phyloP scores from a whole-genome alignment of 2,329 filamentous ascomycete species.

The Penicillium polonicum region DNA sequence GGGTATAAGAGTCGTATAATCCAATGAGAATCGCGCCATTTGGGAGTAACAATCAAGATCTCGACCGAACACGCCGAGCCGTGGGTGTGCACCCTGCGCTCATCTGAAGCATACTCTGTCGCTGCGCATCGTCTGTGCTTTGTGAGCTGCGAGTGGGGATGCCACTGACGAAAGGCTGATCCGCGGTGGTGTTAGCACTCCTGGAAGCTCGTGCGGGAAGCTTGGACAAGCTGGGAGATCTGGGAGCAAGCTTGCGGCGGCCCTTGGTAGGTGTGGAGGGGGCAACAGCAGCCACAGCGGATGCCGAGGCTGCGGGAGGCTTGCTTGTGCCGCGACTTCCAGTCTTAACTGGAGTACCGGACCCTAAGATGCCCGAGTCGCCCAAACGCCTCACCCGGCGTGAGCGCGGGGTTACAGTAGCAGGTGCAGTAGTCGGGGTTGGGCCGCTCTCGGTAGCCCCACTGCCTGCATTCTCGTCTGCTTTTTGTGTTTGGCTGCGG shows the following conservation, averaged over 20 bases:
- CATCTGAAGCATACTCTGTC: constrained; percentile 30
- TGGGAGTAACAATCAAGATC: constrained; percentile 21
- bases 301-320: constrained; percentile 15
- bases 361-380: constrained; percentile 24
- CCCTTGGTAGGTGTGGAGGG: constrained; percentile 30
- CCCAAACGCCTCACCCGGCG: constrained; percentile 35
- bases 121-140: constrained; percentile 16
- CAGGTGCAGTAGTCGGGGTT: constrained; percentile 22
- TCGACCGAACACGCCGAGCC: constrained; percentile 34
- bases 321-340: constrained; percentile 23
- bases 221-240: constrained; percentile 28
- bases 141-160: constrained; percentile 22
- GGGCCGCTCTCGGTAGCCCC: constrained; percentile 16
- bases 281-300: constrained; percentile 5
- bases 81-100: constrained; percentile 40
- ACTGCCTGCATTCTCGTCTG: constrained; percentile 5
- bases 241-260: constrained; percentile 39
- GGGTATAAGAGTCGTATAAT: neutral
- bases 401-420: constrained; percentile 30
- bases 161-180: constrained; percentile 20
- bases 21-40: neutral
- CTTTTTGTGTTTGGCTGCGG: constrained; percentile 24
- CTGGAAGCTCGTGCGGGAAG: constrained; percentile 23
- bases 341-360: constrained; percentile 25
- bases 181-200: constrained; percentile 1